phyloP scores from a whole-genome alignment of 2,329 filamentous ascomycete species.

The Amylocarpus encephaloides region DNA sequence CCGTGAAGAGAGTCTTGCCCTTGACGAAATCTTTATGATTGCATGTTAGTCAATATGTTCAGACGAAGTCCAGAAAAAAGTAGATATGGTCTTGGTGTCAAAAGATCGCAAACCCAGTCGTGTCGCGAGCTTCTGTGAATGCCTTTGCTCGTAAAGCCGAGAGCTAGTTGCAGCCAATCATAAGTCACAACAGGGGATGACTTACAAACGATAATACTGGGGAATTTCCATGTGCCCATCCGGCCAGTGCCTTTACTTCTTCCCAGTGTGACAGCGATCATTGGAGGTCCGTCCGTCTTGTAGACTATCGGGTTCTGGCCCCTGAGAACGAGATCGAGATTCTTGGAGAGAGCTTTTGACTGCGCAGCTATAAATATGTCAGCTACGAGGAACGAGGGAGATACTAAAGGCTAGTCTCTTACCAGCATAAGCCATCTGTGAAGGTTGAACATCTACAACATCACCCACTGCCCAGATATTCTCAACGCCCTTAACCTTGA shows the following conservation, averaged over 20 bases:
- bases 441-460: conserved; percentile 19
- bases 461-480: conserved; percentile 27
- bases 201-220: conserved; percentile 23
- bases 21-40: conserved; percentile 2
- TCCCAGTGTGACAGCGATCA: conserved; percentile 24
- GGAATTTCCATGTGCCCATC: conserved; percentile 21
- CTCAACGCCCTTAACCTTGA: conserved; percentile 40
- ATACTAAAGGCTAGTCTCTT: not conserved
- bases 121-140: no score
- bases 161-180: not conserved
- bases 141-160: no score
- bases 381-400: no score
- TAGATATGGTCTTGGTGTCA: not conserved
- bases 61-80: no score
- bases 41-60: no score
- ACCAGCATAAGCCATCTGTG: conserved; percentile 20
- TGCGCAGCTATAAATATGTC: conserved; percentile 11
- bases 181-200: not conserved
- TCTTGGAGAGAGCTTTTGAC: conserved; percentile 19
- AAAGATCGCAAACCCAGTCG: no score
- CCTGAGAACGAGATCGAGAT: conserved; percentile 23
- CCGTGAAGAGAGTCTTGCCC: conserved; percentile 3
- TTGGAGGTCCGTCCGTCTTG: conserved; percentile 16
- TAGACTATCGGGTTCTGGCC: conserved; percentile 20
- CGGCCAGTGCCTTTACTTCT: conserved; percentile 22